phyloP scores from a whole-genome alignment of 345 rosid genomes.

The Balakata baccata region DNA sequence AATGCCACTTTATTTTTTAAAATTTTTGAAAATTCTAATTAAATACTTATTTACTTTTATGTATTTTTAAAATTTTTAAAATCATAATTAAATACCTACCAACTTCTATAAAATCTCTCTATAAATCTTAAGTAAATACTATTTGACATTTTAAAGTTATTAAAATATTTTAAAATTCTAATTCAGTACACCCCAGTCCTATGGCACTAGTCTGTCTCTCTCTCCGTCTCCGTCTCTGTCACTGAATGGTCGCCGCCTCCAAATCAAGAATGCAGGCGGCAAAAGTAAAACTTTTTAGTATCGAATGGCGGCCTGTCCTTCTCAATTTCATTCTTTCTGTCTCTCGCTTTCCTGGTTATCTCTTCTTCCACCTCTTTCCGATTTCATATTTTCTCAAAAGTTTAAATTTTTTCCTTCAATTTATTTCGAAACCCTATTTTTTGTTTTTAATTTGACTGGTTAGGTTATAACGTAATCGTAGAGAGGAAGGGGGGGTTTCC shows the following conservation, averaged over 20 bases:
- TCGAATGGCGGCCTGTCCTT: conserved; percentile 22
- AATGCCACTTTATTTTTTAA: too few relatives aligned
- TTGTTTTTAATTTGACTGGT: not conserved
- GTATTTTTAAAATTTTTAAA: too few relatives aligned
- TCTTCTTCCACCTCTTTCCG: not conserved
- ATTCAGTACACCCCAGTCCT: too few relatives aligned
- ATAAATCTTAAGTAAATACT: too few relatives aligned
- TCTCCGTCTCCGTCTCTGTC: too few relatives aligned
- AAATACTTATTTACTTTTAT: too few relatives aligned
- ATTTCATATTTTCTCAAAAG: not conserved
- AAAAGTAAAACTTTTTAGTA: not conserved
- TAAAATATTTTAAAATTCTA: too few relatives aligned
- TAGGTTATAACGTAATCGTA: conserved; percentile 7
- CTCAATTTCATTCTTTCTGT: not conserved
- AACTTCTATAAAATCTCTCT: too few relatives aligned
- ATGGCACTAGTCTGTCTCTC: too few relatives aligned
- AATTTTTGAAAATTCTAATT: too few relatives aligned
- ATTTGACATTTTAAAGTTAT: too few relatives aligned
- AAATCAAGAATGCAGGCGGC: not conserved
- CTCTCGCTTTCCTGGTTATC: conserved; percentile 17
- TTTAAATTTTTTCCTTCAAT: not conserved
- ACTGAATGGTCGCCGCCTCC: not conserved
- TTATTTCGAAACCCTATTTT: conserved; percentile 16
- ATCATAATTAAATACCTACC: too few relatives aligned
- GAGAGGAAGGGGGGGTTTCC: conserved; percentile 12